Evolutionary conservation across 768 basidiomycete genomes (phyloP), one percentile per base, ranked within the genome.

Genomic region (Boletus rubroflammeus): DNA sequence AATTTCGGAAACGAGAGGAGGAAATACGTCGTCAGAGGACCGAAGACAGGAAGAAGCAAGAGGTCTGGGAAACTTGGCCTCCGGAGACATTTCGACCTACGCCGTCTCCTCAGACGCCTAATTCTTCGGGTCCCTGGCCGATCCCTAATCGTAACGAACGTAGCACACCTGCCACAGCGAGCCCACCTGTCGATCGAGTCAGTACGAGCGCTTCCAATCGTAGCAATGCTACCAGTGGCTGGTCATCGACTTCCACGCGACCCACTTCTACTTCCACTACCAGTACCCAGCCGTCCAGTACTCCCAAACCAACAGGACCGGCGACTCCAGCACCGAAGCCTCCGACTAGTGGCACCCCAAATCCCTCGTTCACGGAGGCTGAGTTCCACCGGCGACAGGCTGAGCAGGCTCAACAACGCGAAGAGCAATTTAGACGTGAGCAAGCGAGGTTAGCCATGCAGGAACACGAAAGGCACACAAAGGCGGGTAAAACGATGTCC

Each of bases 341-440:
- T 5, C 41, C 60, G 3, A 47, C 54, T 5, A 57, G 52, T 15
- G 55, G 55, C 47, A 57, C 61, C 7, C 65, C 61, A 17, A 62
- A n/a, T n/a, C 9, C 66, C 19, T 48, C 68, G 32, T 36, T 65
- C 14, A 58, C 75, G 11, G 80, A 84, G 57, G 75, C 76, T 5
- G 84, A 87, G 49, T 83, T 85, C 79, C 73, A 77, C 19, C 81
- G 84, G 29, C 81, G 81, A 15, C 83, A 86, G 56, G 82, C 78
- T 21, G 84, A 88, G 61, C 79, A 83, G 29, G 79, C 79, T 28
- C 76, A 81, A 43, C 75, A 78, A 55, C 88, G 86, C 65, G 82
- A 85, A 63, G 86, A 88, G 73, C 75, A 75, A 51, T 90, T 88
- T 71, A 80, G 79, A 41, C 76, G 76, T 54, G 84, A 88, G 66